Percentiles rank a stretch among this genome's conserved stretches.
Conservation (phyloP, 768 basidiomycete species). For the Boletus rex-veris region DNA sequence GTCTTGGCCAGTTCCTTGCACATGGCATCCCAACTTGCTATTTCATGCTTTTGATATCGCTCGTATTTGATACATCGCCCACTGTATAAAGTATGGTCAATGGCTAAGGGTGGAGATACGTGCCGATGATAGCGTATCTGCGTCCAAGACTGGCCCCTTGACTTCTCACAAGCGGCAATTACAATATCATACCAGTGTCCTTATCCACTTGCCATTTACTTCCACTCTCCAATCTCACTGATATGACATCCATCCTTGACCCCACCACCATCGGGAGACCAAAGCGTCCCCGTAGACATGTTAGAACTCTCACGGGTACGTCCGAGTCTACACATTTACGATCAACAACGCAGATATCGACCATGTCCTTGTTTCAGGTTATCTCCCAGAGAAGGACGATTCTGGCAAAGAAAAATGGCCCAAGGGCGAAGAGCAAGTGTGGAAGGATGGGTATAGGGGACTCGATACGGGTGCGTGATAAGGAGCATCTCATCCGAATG, state of each 20-base stretch:
- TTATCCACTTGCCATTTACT: neutral
- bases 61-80: neutral
- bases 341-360: neutral
- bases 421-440: constrained; percentile 68
- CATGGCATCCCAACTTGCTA: constrained; percentile 11
- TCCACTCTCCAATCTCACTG: neutral
- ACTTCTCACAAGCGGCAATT: neutral
- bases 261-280: constrained; percentile 59
- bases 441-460: constrained; percentile 61
- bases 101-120: neutral
- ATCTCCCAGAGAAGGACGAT: constrained; percentile 73
- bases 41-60: constrained; percentile 15
- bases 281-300: constrained; percentile 56
- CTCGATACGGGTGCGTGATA: constrained; percentile 51
- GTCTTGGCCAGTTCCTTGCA: neutral
- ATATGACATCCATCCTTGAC: constrained; percentile 67
- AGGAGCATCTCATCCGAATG: neutral
- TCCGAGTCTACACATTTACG: neutral
- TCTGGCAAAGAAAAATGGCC: constrained; percentile 85
- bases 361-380: constrained; percentile 48
- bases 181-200: neutral
- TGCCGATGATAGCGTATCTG: no score
- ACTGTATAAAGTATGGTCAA: neutral
- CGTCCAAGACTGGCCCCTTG: neutral
- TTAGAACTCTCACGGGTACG: constrained; percentile 63